Evolutionary conservation across 495 filamentous ascomycete genomes (phyloP), one percentile per base, ranked within the genome.

Genomic region (Aspergillus diversus): DNA sequence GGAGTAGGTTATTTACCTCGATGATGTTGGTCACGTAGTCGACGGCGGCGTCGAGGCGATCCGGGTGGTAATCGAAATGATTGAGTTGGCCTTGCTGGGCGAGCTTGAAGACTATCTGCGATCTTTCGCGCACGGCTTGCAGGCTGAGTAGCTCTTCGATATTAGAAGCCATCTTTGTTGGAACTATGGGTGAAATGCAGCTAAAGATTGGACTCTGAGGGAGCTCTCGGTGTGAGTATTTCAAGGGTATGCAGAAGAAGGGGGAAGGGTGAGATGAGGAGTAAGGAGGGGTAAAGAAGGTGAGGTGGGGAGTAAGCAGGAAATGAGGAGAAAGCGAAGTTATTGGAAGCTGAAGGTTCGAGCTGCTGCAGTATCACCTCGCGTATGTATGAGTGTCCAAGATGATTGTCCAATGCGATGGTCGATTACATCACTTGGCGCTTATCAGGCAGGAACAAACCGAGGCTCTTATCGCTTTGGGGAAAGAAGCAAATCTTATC

Each of bases 81-180:
- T 67, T 69, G 11, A 79, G 63, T 5, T 70, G 62, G 31, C 66
- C 67, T 31, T 69, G 63, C 55, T 75, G 60, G n/a, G 75, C 76
- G 4, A 70, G 67, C 16, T 62, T 46, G 33, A 79, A 60, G 2
- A 79, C 76, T 13, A 58, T 53, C 15, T 70, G 74, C 5, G 76
- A 70, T 50, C 68, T 63, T 52, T 71, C 63, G n/a, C 76, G 74
- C 31, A 79, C 76, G 4, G 76, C 73, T 61, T 77, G 63, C 0
- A 79, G 67, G 63, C 72, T 69, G n/a, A 77, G 68, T 5, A 78
- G 55, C 48, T 72, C 62, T 48, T 75, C 66, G 34, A 78, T 73
- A n/a, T 64, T 65, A 7, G 67, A 32, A 21, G 63, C 60, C 66
- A 69, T 68, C 1, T 50, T 31, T 11, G 5, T 37, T 15, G 32